Conservation (phyloP, 148 eudicot species). For the Chenopodium formosanum region DNA sequence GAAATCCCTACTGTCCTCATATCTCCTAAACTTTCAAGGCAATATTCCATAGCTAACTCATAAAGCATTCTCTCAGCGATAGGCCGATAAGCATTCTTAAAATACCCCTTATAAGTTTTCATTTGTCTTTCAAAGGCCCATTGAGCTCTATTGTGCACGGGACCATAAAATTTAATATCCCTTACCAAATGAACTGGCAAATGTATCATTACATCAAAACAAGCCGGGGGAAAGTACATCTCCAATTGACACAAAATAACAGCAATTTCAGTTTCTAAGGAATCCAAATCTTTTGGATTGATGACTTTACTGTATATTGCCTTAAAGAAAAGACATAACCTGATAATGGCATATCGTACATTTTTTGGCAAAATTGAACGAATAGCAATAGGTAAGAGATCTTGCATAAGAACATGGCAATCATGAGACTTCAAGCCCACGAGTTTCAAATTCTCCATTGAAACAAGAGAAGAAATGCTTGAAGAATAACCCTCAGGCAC, state of each 20-base stretch:
- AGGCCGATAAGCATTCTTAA: background rate
- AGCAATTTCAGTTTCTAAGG: background rate
- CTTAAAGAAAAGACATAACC: background rate
- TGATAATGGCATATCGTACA: background rate
- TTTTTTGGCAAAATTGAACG: constrained; percentile 12
- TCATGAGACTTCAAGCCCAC: background rate
- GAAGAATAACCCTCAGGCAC: background rate
- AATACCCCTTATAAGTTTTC: background rate
- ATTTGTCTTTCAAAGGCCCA: background rate
- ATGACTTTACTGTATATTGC: background rate
- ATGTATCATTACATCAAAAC: background rate
- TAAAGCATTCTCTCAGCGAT: background rate
- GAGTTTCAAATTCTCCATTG: background rate
- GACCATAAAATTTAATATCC: background rate
- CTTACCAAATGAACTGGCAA: constrained; percentile 4
- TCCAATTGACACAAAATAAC: constrained; percentile 15
- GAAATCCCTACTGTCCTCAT: constrained; percentile 4
- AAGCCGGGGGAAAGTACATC: constrained; percentile 18
- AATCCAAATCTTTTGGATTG: constrained; percentile 1
- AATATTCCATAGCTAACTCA: background rate
- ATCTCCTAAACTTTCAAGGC: background rate
- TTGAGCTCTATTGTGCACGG: background rate
- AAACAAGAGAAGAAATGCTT: too few relatives aligned
- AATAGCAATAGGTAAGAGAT: background rate
- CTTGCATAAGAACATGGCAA: background rate